Evolutionary conservation across 2,329 filamentous ascomycete species (phyloP), one percentile per base, ranked within the genome.

Genomic region (Colletotrichum lindemuthianum): DNA sequence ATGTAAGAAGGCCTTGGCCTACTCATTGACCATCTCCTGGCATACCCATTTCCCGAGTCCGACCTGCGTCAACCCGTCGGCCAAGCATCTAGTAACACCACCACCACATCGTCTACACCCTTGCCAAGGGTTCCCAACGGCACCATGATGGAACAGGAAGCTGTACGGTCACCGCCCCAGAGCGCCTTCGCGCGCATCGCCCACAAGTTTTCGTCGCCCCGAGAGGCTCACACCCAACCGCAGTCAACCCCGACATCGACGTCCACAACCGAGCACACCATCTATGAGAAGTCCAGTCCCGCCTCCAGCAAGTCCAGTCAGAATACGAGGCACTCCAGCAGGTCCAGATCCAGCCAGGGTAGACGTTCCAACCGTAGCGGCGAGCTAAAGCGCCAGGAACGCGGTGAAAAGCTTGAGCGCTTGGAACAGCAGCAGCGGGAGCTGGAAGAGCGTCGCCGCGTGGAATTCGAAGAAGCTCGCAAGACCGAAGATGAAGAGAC

Each of bases 111-210:
- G 2, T 32, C 24, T 12, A 11, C 15, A 36, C n/a, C 39, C 8
- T 37, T 34, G 57, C 45, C 50, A 51, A 55, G 61, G 50, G 44
- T 39, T 44, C 44, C 44, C n/a, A 51, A 41, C 39, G 47, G 2
- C n/a, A 55, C 12, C 34, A 65, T 65, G 61, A 52, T 36, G 13
- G 54, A 63, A 59, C 40, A 37, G 16, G 52, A 52, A 50, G 6
- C 24, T 15, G 51, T 55, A 9, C 13, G 45, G 41, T 32, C 57
- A 8, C 47, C 63, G 8, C 48, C 43, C 16, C 37, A 58, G 9
- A 61, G 59, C 63, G 66, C 72, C 32, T 68, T 73, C 59, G 63
- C 69, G 1, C 65, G 65, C 32, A 47, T 67, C 10, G 57, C 65
- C n/a, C 64, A 67, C 15, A 67, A 58, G 58, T 44, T 67, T 32